Conservation (phyloP, 2,329 filamentous ascomycete species). For the Penicillium sp. region DNA sequence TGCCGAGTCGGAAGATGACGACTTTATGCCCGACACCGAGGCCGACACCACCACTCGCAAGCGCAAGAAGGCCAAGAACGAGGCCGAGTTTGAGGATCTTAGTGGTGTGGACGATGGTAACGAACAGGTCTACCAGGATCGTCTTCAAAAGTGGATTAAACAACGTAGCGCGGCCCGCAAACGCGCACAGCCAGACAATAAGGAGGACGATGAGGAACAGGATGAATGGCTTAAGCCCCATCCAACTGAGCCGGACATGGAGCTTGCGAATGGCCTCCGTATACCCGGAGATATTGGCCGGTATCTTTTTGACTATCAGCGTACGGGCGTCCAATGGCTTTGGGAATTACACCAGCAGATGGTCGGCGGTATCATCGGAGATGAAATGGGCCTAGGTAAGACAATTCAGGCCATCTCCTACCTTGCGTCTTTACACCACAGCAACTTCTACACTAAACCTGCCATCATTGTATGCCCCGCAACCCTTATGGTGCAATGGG, state of each 20-base stretch:
- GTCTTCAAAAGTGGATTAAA: slow-evolving; percentile 69
- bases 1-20: slow-evolving; percentile 33
- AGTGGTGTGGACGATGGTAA: slow-evolving; percentile 80
- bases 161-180: slow-evolving; percentile 57
- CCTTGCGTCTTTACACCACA: slow-evolving; percentile 86
- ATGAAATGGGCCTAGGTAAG: slow-evolving; percentile 99
- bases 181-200: slow-evolving; percentile 37
- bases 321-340: slow-evolving; percentile 93
- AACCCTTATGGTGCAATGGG: slow-evolving; percentile 95
- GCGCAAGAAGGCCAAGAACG: slow-evolving; percentile 28
- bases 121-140: slow-evolving; percentile 69
- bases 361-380: slow-evolving; percentile 89
- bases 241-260: slow-evolving; percentile 71
- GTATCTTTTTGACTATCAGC: slow-evolving; percentile 92
- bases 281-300: slow-evolving; percentile 91
- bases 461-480: slow-evolving; percentile 90
- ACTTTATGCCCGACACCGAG: slow-evolving; percentile 31
- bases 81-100: slow-evolving; percentile 50
- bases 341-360: slow-evolving; percentile 85
- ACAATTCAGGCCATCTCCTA: slow-evolving; percentile 79
- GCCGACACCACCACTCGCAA: slow-evolving; percentile 18
- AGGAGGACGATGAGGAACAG: slow-evolving; percentile 32
- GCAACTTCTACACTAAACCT: slow-evolving; percentile 74
- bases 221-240: slow-evolving; percentile 80
- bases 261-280: slow-evolving; percentile 68